Conservation (phyloP, 768 basidiomycete species). For the Hygrocybe coccinea region DNA sequence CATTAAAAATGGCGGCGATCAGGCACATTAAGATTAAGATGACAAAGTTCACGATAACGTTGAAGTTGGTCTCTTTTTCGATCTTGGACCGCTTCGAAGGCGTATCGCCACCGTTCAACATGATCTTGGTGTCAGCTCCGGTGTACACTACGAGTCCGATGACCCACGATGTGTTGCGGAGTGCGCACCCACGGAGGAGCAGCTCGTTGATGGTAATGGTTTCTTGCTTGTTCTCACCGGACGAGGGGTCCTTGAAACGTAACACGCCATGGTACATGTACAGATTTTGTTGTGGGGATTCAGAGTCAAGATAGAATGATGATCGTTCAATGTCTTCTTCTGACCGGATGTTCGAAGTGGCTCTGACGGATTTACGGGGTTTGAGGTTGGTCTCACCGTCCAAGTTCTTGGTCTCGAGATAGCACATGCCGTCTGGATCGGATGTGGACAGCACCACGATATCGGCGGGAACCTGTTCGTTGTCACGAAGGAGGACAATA, state of each 20-base stretch:
- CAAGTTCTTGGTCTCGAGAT: conserved; percentile 95
- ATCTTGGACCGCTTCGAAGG: conserved; percentile 98
- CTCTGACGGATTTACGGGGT: conserved; percentile 68
- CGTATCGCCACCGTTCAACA: conserved; percentile 87
- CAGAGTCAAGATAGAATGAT: conserved; percentile 84
- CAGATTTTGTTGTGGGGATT: conserved; percentile 89
- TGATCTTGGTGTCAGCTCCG: conserved; percentile 88
- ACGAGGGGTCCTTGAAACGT: conserved; percentile 56
- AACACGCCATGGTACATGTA: conserved; percentile 87
- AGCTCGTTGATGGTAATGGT: conserved; percentile 88
- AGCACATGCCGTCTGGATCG: conserved; percentile 87
- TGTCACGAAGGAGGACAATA: conserved; percentile 81
- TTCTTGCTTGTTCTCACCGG: conserved; percentile 54
- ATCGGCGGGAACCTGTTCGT: conserved; percentile 96
- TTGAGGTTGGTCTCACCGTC: conserved; percentile 98
- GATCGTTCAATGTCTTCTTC: conserved; percentile 91
- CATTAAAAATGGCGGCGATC: conserved; percentile 70
- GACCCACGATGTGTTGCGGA: conserved; percentile 89
- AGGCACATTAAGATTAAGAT: conserved; percentile 74
- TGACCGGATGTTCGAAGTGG: conserved; percentile 66
- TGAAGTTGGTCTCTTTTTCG: conserved; percentile 97
- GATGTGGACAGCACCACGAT: conserved; percentile 90
- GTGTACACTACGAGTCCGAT: conserved; percentile 94
- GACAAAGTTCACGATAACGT: conserved; percentile 90
- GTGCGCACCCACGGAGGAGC: conserved; percentile 82